Conservation (phyloP, 306 rosid genomes). For the Fagus sylvatica region DNA sequence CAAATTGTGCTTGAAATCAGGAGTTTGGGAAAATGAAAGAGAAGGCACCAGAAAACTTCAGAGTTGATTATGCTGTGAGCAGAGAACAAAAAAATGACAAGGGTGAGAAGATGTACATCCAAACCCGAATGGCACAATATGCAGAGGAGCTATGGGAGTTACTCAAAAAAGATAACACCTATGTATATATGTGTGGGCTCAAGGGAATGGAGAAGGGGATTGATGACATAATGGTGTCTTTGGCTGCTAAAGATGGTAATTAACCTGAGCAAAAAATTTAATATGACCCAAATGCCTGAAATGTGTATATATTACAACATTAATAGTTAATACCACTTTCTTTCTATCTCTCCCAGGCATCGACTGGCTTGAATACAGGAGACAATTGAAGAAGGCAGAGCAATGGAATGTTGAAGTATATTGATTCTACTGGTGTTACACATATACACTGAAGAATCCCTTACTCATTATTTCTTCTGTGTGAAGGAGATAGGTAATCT, state of each 20-base stretch:
- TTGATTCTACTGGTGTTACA: conserved; percentile 22
- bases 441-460: too few species aligned
- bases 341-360: conserved; percentile 46
- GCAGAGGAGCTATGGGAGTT: conserved; percentile 93
- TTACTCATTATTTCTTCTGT: too few species aligned
- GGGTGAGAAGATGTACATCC: conserved; percentile 98
- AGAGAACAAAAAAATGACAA: conserved; percentile 88
- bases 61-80: conserved; percentile 94
- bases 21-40: conserved; percentile 92
- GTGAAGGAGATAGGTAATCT: too few species aligned
- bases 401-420: conserved; percentile 99
- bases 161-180: conserved; percentile 88
- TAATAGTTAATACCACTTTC: too few species aligned
- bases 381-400: conserved; percentile 83
- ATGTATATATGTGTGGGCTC: conserved; percentile 91
- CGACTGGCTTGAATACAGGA: conserved; percentile 89
- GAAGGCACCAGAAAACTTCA: conserved; percentile 69
- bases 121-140: conserved; percentile 96
- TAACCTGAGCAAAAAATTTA: neutral
- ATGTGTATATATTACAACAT: too few species aligned
- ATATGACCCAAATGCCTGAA: too few species aligned
- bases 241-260: conserved; percentile 90
- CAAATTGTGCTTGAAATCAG: conserved; percentile 35
- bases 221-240: conserved; percentile 84
- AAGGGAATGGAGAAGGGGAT: conserved; percentile 99